Evolutionary conservation across 768 basidiomycete species (phyloP), one percentile per base, ranked within the genome.

Genomic region (Mycena rebaudengoi): DNA sequence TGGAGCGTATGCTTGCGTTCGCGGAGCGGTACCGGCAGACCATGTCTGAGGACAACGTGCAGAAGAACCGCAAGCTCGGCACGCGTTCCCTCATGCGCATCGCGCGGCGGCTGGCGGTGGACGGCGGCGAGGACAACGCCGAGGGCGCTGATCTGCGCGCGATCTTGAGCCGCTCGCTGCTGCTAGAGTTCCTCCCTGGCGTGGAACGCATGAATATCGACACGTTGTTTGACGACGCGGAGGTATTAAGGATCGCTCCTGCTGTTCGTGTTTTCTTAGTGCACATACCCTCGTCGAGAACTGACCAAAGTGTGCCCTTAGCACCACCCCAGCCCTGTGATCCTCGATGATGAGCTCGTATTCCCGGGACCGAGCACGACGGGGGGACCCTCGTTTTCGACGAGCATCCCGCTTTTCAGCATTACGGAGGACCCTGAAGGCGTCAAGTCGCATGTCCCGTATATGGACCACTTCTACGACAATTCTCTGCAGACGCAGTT

Each of bases 381-480:
- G 16, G 77, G 73, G 13, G 75, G 71, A 39, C 71, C 71, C 20
- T 69, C 76, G 3, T 63, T 68, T 2, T 50, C 79, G 7, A 82
- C 81, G 1, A 61, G 57, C 2, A 82, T 91, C 28, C 84, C 85
- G 2, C 69, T 78, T 5, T 90, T 90, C 70, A 78, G 87, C 45
- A 60, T 78, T 18, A 62, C 74, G 2, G 75, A 83, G 62, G 88
- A 91, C 66, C 77, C 79, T 5, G 83, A 84, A 35, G 88, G 89
- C 14, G 81, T 78, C 12, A 80, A 81, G 1, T 86, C 87, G 2
- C 83, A 86, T 73, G 81, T 91, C 2, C 89, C 89, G 16, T 81
- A 88, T 65, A 89, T 89, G 88, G 86, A 87, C 56, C 84, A 88
- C 65, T 91, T 89, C 73, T 89, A 89, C 67, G 86, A 91, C 64